A percentile compares a stretch with the other conserved stretches of the same genome.
Conservation (phyloP, 2,329 filamentous ascomycete species). For the Fusarium papillatum region DNA sequence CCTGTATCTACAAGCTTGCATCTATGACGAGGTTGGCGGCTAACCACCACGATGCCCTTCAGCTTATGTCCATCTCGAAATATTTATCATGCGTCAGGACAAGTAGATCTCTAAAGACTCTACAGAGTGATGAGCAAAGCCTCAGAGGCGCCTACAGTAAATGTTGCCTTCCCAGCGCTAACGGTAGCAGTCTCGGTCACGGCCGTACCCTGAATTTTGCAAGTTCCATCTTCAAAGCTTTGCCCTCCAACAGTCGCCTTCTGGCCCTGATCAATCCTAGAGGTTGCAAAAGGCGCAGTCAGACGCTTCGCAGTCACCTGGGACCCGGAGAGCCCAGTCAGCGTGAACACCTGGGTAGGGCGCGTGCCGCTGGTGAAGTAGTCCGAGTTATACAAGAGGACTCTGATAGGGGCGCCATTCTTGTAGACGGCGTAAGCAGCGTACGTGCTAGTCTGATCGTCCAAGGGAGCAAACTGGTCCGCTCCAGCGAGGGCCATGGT, state of each 20-base stretch:
- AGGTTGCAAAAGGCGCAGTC: slow-evolving; percentile 29
- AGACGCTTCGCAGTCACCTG: slow-evolving; percentile 56
- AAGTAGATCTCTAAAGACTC: not conserved
- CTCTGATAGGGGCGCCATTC: slow-evolving; percentile 50
- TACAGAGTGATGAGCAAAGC: slow-evolving; percentile 20
- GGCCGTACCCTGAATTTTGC: slow-evolving; percentile 22
- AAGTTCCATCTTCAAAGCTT: slow-evolving; percentile 32
- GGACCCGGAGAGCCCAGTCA: slow-evolving; percentile 54
- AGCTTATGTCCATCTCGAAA: not conserved
- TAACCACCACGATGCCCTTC: not conserved
- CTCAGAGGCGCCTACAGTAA: slow-evolving; percentile 23
- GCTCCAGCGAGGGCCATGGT: slow-evolving; percentile 60
- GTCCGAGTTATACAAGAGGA: slow-evolving; percentile 61
- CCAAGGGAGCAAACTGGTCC: slow-evolving; percentile 58
- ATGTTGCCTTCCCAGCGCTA: slow-evolving; percentile 11
- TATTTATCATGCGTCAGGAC: not conserved
- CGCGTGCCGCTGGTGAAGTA: slow-evolving; percentile 51
- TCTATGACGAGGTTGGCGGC: not conserved
- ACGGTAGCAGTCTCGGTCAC: slow-evolving; percentile 2
- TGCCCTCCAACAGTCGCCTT: slow-evolving; percentile 32
- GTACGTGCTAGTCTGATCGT: slow-evolving; percentile 56
- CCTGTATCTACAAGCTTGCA: not conserved
- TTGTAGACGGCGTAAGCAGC: slow-evolving; percentile 62
- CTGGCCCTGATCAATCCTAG: slow-evolving; percentile 30
- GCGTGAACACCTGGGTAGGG: slow-evolving; percentile 53